Percentiles rank a stretch among this genome's conserved stretches.
Evolutionary conservation across 2,329 filamentous ascomycete genomes (phyloP).

Genomic region (Bipolaris sorokiniana): DNA sequence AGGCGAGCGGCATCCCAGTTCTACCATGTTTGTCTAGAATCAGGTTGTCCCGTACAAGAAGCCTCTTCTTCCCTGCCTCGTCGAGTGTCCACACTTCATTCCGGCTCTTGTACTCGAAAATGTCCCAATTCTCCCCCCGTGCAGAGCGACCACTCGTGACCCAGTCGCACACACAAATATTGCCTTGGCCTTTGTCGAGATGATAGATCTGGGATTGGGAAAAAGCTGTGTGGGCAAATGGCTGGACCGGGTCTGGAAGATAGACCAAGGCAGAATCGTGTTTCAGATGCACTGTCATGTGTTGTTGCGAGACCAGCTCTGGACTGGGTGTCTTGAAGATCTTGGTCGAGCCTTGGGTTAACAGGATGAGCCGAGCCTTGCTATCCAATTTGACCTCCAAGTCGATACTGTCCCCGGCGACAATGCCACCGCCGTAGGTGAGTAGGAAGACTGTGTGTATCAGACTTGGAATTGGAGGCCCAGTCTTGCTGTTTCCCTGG

Average conservation of each 20-base stretch:
- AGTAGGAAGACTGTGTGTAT: conserved; percentile 82
- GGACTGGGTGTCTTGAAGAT: conserved; percentile 79
- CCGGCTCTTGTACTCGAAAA: conserved; percentile 77
- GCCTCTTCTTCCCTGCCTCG: conserved; percentile 54
- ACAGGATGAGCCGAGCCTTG: conserved; percentile 67
- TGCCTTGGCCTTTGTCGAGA: conserved; percentile 53
- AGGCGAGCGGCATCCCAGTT: conserved; percentile 38
- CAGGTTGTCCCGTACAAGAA: conserved; percentile 86
- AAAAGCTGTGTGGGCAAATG: conserved; percentile 83
- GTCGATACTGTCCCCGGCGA: conserved; percentile 82
- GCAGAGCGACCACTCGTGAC: conserved; percentile 86
- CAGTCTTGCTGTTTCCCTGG: not conserved
- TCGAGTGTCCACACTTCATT: conserved; percentile 80
- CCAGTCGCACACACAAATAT: conserved; percentile 89
- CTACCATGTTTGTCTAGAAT: conserved; percentile 65
- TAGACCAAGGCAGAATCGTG: conserved; percentile 62
- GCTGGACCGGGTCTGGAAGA: conserved; percentile 91
- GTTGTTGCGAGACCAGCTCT: conserved; percentile 54
- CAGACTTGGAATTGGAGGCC: conserved; percentile 53
- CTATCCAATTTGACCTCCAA: conserved; percentile 71
- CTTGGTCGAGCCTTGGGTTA: conserved; percentile 84
- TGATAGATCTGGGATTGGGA: conserved; percentile 82
- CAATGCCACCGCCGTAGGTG: conserved; percentile 92
- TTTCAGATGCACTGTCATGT: conserved; percentile 57
- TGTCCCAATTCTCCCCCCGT: conserved; percentile 86